Evolutionary conservation across 163 green algal genomes (phyloP), one percentile per base, ranked within the genome.

Genomic region (Chloromonas sp.): DNA sequence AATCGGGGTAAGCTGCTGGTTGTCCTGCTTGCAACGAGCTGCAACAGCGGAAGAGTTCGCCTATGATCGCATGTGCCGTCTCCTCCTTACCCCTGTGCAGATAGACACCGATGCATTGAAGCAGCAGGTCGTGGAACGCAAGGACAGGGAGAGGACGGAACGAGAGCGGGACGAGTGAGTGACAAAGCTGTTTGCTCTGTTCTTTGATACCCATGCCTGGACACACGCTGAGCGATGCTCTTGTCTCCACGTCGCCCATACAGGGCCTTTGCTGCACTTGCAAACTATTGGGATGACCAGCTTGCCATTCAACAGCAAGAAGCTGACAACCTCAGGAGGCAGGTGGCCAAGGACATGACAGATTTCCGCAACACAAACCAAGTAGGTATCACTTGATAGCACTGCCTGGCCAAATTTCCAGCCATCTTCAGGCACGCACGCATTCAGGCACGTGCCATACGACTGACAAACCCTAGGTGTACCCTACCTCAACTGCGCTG

Each of bases 241-340:
- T 77, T 36, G 36, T 36, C 36, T 36, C 36, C 36, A 36, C 36
- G 36, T 36, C 36, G 36, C 36, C 36, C 3, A 57, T 90, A 71
- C 89, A 95, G 92, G 82, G 86, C 90, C 5, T 93, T 92, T 83
- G 92, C 89, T 3, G 83, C 88, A 1, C 81, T 92, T 0, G 85
- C 88, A 0, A 77, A 89, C 2, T 91, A 92, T 71, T 94, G 91
- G 74, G 88, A 90, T 60, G 87, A 91, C 81, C 82, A 90, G 87
- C 80, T 95, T 61, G 83, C 82, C 1, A 62, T 89, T 15, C 88
- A 91, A 78, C 88, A 94, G 80, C 86, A 92, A 62, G 87, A 88
- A 60, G 92, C 92, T 60, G 90, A 91, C 61, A 61, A 61, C 15
- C 36, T 87, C 14, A 82, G 85, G 1, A 89, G 84, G 60, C 62